Conservation (phyloP, 371 early-diverging fungal genomes). For the Massospora cicadina region DNA sequence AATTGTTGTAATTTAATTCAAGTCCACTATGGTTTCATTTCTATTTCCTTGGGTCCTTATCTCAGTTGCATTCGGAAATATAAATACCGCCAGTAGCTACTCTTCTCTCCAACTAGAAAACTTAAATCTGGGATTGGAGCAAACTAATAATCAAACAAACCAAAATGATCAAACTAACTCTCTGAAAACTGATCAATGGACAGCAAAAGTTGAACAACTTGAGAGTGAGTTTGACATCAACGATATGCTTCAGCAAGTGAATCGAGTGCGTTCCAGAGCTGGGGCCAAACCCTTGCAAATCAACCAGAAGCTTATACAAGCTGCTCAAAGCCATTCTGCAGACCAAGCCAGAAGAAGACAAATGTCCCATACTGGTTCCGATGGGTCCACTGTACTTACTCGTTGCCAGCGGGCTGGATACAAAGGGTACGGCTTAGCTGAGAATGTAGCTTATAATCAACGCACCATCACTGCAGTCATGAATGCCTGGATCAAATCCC, state of each 20-base stretch:
- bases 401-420: constrained; percentile 14
- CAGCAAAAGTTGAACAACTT: too few relatives aligned
- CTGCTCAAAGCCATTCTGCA: constrained; percentile 18
- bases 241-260: background rate
- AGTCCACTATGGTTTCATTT: too few relatives aligned
- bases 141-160: too few relatives aligned
- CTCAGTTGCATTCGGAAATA: too few relatives aligned
- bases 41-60: too few relatives aligned
- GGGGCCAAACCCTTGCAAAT: background rate
- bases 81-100: too few relatives aligned
- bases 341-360: constrained; percentile 14
- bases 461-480: background rate
- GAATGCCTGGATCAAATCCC: constrained; percentile 9
- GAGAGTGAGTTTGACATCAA: constrained; percentile 1
- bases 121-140: too few relatives aligned
- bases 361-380: constrained; percentile 19
- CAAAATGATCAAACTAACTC: too few relatives aligned
- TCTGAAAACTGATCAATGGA: too few relatives aligned
- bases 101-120: too few relatives aligned
- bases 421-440: constrained; percentile 15
- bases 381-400: constrained; percentile 11
- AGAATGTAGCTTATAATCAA: constrained; percentile 25
- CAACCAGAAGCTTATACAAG: constrained; percentile 9
- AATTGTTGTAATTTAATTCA: too few relatives aligned
- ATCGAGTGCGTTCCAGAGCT: background rate